Evolutionary conservation across 2,329 filamentous ascomycete species (phyloP).

Genomic region (Chaetomium sp.): DNA sequence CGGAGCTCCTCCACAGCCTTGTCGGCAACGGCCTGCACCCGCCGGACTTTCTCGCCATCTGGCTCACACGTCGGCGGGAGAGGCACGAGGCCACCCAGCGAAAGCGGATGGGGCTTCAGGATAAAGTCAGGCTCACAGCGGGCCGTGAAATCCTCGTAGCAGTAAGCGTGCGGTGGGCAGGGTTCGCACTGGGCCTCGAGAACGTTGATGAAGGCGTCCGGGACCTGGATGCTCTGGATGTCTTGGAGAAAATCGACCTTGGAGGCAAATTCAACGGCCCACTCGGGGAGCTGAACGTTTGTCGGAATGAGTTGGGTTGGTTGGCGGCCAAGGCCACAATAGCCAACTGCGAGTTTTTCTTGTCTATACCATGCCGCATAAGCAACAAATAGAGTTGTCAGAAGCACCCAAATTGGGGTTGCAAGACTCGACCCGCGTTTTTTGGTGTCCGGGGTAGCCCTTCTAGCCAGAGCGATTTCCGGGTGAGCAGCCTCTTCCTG

Average conservation of each 20-base stretch:
- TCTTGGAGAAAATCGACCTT: slow-evolving; percentile 41
- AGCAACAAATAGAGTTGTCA: slow-evolving; percentile 62
- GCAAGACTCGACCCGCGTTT: slow-evolving; percentile 44
- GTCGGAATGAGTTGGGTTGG: slow-evolving; percentile 45
- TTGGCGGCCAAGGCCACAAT: slow-evolving; percentile 75
- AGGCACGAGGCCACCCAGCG: slow-evolving; percentile 72
- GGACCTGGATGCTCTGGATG: slow-evolving; percentile 46
- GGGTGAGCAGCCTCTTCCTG: slow-evolving; percentile 57
- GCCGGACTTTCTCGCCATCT: slow-evolving; percentile 84
- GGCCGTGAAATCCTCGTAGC: slow-evolving; percentile 69
- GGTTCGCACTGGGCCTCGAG: slow-evolving; percentile 79
- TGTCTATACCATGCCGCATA: slow-evolving; percentile 83
- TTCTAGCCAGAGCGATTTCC: slow-evolving; percentile 37
- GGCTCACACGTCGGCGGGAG: slow-evolving; percentile 89
- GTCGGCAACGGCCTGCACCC: slow-evolving; percentile 81
- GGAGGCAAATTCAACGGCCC: slow-evolving; percentile 28
- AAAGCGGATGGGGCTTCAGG: slow-evolving; percentile 74
- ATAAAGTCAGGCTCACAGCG: slow-evolving; percentile 85
- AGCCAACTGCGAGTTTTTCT: slow-evolving; percentile 94
- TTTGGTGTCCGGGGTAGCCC: slow-evolving; percentile 34
- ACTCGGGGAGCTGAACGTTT: slow-evolving; percentile 38
- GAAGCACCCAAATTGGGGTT: slow-evolving; percentile 63
- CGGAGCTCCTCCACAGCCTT: slow-evolving; percentile 81
- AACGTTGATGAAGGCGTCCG: slow-evolving; percentile 63
- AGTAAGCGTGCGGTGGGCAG: slow-evolving; percentile 86